Base-by-base conservation (phyloP, 495 filamentous ascomycete genomes). In the Niebla homalea region DNA sequence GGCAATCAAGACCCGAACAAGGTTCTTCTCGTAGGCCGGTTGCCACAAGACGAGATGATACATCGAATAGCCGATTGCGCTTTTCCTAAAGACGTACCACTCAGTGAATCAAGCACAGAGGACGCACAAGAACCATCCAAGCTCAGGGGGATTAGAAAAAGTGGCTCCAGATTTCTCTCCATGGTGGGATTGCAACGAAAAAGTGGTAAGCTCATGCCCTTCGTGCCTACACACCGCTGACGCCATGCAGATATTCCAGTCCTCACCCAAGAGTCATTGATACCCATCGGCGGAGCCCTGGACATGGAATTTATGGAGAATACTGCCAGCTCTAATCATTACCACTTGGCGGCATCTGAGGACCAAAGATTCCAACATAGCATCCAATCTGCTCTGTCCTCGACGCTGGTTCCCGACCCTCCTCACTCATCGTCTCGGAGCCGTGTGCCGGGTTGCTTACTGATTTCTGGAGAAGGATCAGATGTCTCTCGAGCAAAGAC, bases 151-250 rank as follows among this genome's bases (percentile, higher is more conserved):
- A 49, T 69, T 21, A 57, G 58, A 41, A 53, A 62, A 46, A 61
- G 60, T 44, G 64, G 68, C 35, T 70, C 68, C 12, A 68, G 55
- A 44, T 49, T 72, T 22, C 49, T 73, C 21, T 69, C 65, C 15
- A 55, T 64, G 19, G 46, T 73, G 37, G 58, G 68, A 10, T 47
- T 66, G 37, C 57, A 60, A 36, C 60, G 50, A 25, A 57, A 39
- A 20, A 49, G 43, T 36, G 51, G 61, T 67, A 57, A 39, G 50
- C 29, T 0, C 29, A 12, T 32, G 29, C 14, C 29, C 29, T 32
- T 32, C 29, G 29, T 5, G 29, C 7, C 5, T 7, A 32, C 8
- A 32, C 14, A 32, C 14, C 29, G 14, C 29, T 32, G 10, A 32
- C 7, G 29, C 29, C 10, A 32, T 7, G 29, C 7, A 32, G 29